These are phyloP conservation scores for Phaeoacremonium minimum DNA, from an alignment of 2,329 filamentous ascomycete genomes.

Conservation along the genomic window DNA sequence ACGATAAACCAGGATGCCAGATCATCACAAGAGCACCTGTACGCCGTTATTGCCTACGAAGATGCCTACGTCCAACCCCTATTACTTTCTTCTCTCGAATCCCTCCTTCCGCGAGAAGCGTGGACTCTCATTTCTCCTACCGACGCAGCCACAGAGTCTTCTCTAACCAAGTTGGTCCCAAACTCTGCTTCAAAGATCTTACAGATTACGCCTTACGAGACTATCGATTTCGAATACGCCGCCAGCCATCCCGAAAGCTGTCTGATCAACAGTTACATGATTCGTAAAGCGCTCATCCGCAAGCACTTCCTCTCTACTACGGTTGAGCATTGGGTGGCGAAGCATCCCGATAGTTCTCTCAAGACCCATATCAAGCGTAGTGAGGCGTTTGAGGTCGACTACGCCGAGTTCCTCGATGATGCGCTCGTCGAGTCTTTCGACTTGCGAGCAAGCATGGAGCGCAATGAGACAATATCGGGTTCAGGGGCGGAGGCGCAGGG, in stretches of 20 bases:
- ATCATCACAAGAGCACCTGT: slow-evolving; percentile 39
- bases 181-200: slow-evolving; percentile 46
- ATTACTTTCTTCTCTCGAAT: slow-evolving; percentile 67
- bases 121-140: slow-evolving; percentile 51
- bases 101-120: slow-evolving; percentile 49
- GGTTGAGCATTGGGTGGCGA: slow-evolving; percentile 78
- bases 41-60: slow-evolving; percentile 78
- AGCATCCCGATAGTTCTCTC: slow-evolving; percentile 70
- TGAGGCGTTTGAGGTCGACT: slow-evolving; percentile 91
- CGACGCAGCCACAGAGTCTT: slow-evolving; percentile 21
- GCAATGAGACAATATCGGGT: slow-evolving; percentile 54
- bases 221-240: slow-evolving; percentile 76
- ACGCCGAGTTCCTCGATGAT: slow-evolving; percentile 93
- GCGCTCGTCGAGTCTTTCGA: slow-evolving; percentile 88
- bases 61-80: slow-evolving; percentile 87
- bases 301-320: slow-evolving; percentile 92
- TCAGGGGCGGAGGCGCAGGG: slow-evolving; percentile 18
- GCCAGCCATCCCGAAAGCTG: slow-evolving; percentile 56
- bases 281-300: slow-evolving; percentile 91
- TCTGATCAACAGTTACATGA: slow-evolving; percentile 85
- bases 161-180: slow-evolving; percentile 30
- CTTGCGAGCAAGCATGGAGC: slow-evolving; percentile 69
- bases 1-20: too few species aligned
- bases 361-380: slow-evolving; percentile 68
- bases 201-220: slow-evolving; percentile 83